These are phyloP conservation scores for Daedaleopsis sinensis DNA, from an alignment of 768 basidiomycete genomes.

Conservation along the genomic window DNA sequence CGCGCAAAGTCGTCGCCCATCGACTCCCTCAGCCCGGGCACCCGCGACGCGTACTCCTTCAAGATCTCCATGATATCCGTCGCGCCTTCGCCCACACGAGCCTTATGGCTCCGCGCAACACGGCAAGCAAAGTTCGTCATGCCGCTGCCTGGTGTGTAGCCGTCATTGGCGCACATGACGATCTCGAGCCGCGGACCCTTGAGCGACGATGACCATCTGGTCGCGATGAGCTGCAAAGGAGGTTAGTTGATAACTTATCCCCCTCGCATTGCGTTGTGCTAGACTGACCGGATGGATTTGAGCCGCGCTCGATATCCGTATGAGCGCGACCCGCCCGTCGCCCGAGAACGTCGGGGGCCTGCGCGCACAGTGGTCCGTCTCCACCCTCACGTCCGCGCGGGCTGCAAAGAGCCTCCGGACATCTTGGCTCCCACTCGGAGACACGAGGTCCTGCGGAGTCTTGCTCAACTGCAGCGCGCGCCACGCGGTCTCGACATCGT, in stretches of 20 bases:
- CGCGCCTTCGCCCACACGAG: slow-evolving; percentile 14
- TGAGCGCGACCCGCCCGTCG: slow-evolving; percentile 47
- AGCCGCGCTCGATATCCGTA: slow-evolving; percentile 43
- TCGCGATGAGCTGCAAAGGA: slow-evolving; percentile 43
- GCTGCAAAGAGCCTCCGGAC: slow-evolving; percentile 37
- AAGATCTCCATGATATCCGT: slow-evolving; percentile 43
- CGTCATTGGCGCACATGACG: slow-evolving; percentile 43
- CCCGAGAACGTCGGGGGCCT: slow-evolving; percentile 45
- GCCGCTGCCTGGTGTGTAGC: slow-evolving; percentile 36
- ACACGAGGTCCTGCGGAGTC: slow-evolving; percentile 34
- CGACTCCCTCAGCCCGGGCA: slow-evolving; percentile 36
- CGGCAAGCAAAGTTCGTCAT: slow-evolving; percentile 46
- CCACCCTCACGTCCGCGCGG: slow-evolving; percentile 39
- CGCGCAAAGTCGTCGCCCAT: slow-evolving; percentile 50
- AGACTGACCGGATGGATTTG: slow-evolving; percentile 39
- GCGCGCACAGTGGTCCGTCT: slow-evolving; percentile 37
- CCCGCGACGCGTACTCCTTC: slow-evolving; percentile 39
- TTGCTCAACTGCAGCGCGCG: slow-evolving; percentile 34
- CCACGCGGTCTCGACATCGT: slow-evolving; percentile 33
- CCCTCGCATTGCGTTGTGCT: background rate
- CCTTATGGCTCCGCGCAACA: slow-evolving; percentile 29
- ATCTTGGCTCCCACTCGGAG: slow-evolving; percentile 3
- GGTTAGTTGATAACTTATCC: background rate
- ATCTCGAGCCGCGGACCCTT: slow-evolving; percentile 35
- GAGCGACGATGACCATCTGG: slow-evolving; percentile 45